phyloP scores from a whole-genome alignment of 2,329 filamentous ascomycete species.

The Colletotrichum limetticola region DNA sequence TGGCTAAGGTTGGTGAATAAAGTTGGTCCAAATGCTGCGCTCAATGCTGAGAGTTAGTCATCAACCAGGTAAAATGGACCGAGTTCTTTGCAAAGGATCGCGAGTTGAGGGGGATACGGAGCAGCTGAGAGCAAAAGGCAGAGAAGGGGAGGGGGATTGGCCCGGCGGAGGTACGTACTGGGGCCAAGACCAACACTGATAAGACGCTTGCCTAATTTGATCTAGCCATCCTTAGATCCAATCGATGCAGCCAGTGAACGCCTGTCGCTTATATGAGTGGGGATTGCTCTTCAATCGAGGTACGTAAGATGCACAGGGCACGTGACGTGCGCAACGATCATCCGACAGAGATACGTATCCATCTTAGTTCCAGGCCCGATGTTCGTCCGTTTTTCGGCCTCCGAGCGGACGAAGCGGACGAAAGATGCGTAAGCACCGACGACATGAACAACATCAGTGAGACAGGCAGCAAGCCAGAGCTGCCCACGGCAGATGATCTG shows the following conservation, averaged over 20 bases:
- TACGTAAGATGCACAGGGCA: neutral
- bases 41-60: constrained; percentile 11
- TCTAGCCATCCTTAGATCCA: rapidly evolving
- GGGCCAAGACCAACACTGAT: neutral
- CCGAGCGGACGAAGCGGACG: constrained; percentile 21
- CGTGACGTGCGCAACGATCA: neutral
- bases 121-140: neutral
- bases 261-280: rapidly evolving
- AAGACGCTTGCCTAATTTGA: neutral
- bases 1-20: neutral
- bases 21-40: neutral
- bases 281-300: neutral
- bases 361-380: too few species aligned
- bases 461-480: neutral
- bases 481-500: neutral
- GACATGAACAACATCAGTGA: neutral
- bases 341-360: neutral
- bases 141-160: neutral
- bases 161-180: neutral
- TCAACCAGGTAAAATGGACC: neutral
- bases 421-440: constrained; percentile 16
- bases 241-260: neutral
- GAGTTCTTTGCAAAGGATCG: neutral
- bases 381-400: constrained; percentile 29
- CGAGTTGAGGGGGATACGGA: neutral